Percentiles rank a stretch among this genome's conserved stretches.
Conservation (phyloP, 371 early-diverging fungal genomes). For the Mucor piriformis region DNA sequence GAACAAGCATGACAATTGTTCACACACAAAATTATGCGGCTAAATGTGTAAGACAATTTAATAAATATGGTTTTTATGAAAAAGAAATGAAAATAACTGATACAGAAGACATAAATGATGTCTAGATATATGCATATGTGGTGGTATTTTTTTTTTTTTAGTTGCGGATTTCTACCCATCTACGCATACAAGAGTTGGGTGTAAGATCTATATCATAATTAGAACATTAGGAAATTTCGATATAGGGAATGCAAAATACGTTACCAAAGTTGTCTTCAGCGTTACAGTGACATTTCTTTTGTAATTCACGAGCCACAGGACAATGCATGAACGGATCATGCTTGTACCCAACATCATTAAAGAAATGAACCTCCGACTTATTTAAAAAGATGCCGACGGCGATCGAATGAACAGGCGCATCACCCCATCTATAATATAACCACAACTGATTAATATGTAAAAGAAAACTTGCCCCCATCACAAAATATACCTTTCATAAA, state of each 20-base stretch:
- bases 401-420: conserved; percentile 95
- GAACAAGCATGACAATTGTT: too few relatives aligned
- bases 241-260: neutral
- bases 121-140: too few relatives aligned
- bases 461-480: neutral
- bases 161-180: conserved; percentile 24
- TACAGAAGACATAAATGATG: too few relatives aligned
- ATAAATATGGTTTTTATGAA: too few relatives aligned
- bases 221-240: too few relatives aligned
- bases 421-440: conserved; percentile 77
- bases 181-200: conserved; percentile 35
- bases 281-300: conserved; percentile 69
- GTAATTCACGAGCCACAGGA: conserved; percentile 52
- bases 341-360: conserved; percentile 82
- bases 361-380: conserved; percentile 82
- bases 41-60: too few relatives aligned
- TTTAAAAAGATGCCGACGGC: conserved; percentile 70
- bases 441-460: neutral
- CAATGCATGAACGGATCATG: conserved; percentile 74
- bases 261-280: conserved; percentile 58
- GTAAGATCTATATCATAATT: conserved; percentile 33
- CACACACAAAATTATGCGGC: too few relatives aligned
- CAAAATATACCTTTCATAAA: conserved; percentile 73
- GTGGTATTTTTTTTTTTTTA: neutral
- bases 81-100: too few relatives aligned